Percentiles rank a stretch among this genome's conserved stretches.
These are phyloP conservation scores for Cladosporium sp. DNA, from an alignment of 2,329 filamentous ascomycete genomes.

Conservation along the genomic window DNA sequence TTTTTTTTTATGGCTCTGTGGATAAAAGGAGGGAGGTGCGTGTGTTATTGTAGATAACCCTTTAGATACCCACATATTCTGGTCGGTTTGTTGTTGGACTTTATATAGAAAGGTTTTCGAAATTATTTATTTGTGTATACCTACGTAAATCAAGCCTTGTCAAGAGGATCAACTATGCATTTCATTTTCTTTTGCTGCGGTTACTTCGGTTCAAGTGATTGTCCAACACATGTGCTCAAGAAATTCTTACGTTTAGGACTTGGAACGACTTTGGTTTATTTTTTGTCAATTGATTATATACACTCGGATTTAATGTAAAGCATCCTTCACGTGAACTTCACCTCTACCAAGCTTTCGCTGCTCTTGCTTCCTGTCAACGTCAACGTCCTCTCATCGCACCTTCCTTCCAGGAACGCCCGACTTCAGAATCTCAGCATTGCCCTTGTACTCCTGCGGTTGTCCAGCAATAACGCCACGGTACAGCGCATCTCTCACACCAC, in stretches of 20 bases:
- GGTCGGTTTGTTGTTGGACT: neutral
- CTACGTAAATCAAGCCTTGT: neutral
- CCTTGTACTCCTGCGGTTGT: conserved; percentile 31
- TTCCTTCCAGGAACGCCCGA: conserved; percentile 10
- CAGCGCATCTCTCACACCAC: conserved; percentile 41
- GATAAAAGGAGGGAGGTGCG: neutral
- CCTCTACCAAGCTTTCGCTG: too few relatives aligned
- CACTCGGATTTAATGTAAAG: too few relatives aligned
- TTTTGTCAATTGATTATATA: too few relatives aligned
- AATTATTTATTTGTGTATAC: neutral
- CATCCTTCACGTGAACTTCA: too few relatives aligned
- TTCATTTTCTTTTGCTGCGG: too few relatives aligned
- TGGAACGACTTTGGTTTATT: too few relatives aligned
- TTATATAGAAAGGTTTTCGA: neutral
- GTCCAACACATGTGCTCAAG: too few relatives aligned
- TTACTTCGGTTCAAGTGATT: too few relatives aligned
- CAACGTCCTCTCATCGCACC: neutral
- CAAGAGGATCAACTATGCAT: neutral
- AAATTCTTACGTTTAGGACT: too few relatives aligned
- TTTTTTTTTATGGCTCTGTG: neutral
- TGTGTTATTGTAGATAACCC: neutral
- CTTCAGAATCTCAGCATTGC: conserved; percentile 19
- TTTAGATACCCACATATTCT: neutral
- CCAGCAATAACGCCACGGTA: conserved; percentile 32
- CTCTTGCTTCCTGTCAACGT: too few relatives aligned